Conservation (phyloP, 2,329 filamentous ascomycete species). For the Arthrobotrys pseudoclavata region DNA sequence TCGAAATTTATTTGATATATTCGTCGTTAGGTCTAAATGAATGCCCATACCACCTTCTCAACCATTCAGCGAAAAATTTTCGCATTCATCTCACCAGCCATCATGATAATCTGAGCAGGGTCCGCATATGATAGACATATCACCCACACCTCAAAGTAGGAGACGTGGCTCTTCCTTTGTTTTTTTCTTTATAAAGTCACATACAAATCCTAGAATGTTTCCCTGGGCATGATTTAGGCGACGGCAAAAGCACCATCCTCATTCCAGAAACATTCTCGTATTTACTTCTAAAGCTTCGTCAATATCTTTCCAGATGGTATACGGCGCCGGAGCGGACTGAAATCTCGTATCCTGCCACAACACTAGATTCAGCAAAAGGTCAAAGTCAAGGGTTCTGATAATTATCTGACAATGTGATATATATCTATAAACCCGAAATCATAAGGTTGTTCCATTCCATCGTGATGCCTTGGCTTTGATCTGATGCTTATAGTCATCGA, state of each 20-base stretch:
- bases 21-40: constrained; percentile 9
- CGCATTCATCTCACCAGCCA: constrained; percentile 37
- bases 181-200: constrained; percentile 29
- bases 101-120: constrained; percentile 17
- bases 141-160: constrained; percentile 37
- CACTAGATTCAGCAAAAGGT: neutral
- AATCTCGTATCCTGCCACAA: constrained; percentile 28
- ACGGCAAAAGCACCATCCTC: constrained; percentile 42
- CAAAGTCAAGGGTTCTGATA: constrained; percentile 13
- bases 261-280: constrained; percentile 48
- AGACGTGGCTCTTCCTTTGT: constrained; percentile 51
- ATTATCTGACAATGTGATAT: neutral
- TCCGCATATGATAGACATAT: constrained; percentile 45
- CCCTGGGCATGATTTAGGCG: constrained; percentile 43
- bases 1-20: constrained; percentile 6
- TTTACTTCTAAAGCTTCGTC: constrained; percentile 13
- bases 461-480: neutral
- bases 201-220: constrained; percentile 34
- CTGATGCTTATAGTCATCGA: neutral
- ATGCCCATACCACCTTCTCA: constrained; percentile 34
- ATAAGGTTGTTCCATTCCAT: constrained; percentile 6
- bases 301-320: neutral
- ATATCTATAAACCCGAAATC: neutral
- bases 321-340: constrained; percentile 28
- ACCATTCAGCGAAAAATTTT: constrained; percentile 28